phyloP scores from a whole-genome alignment of 2,329 filamentous ascomycete genomes.

The Macrophomina pseudophaseolina region DNA sequence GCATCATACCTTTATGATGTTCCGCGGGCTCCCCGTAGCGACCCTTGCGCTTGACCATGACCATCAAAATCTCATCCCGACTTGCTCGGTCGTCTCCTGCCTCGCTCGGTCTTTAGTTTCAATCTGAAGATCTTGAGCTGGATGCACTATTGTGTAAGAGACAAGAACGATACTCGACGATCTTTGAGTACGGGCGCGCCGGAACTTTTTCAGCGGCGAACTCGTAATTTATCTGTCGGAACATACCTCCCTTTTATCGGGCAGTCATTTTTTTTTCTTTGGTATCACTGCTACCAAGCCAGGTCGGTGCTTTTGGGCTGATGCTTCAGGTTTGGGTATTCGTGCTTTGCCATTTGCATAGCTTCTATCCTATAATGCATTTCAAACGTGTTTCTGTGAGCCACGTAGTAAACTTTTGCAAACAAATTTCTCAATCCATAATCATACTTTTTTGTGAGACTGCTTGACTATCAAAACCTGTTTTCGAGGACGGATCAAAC shows the following conservation, averaged over 20 bases:
- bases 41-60: conserved; percentile 1
- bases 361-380: background rate
- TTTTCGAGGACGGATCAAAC: no score
- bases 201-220: conserved; percentile 25
- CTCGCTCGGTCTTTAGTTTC: conserved; percentile 24
- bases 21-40: background rate
- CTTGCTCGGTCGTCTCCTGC: conserved; percentile 15
- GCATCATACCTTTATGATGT: background rate
- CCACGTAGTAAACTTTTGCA: no score
- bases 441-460: no score
- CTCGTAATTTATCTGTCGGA: conserved; percentile 28
- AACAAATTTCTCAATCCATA: no score
- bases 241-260: background rate
- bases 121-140: conserved; percentile 27
- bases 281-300: no score
- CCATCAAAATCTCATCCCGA: background rate
- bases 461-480: no score
- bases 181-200: conserved; percentile 27
- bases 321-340: no score
- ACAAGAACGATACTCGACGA: conserved; percentile 25
- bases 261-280: no score
- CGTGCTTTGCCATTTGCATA: background rate
- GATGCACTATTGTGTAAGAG: conserved; percentile 26
- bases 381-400: background rate
- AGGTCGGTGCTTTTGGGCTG: no score